These are phyloP conservation scores for Lactarius quietus DNA, from an alignment of 768 basidiomycete genomes.

Conservation along the genomic window DNA sequence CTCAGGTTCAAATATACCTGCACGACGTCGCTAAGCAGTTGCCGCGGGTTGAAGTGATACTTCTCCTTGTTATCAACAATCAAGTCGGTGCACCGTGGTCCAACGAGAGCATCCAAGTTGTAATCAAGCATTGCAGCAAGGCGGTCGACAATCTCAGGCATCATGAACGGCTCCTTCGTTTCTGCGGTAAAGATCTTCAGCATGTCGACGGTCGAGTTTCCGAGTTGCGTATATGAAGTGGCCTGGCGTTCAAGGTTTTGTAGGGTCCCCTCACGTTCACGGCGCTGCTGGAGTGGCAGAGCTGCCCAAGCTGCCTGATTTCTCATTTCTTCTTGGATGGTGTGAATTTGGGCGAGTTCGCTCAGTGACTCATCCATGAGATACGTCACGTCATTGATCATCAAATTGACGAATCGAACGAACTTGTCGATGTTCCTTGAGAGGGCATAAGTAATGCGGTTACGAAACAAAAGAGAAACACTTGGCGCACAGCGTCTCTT, in stretches of 20 bases:
- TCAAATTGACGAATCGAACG: constrained; percentile 91
- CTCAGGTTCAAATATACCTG: constrained; percentile 90
- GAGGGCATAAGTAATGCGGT: background rate
- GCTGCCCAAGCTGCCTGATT: constrained; percentile 67
- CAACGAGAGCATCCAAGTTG: constrained; percentile 85
- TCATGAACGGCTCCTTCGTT: constrained; percentile 90
- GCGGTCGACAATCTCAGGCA: constrained; percentile 92
- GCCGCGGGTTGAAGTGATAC: constrained; percentile 82
- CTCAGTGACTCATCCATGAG: constrained; percentile 94
- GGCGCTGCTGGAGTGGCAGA: constrained; percentile 63
- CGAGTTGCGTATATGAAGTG: constrained; percentile 81
- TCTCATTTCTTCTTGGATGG: constrained; percentile 82
- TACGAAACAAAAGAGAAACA: constrained; percentile 17
- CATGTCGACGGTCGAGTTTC: constrained; percentile 84
- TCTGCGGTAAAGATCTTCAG: constrained; percentile 91
- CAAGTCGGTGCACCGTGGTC: constrained; percentile 83
- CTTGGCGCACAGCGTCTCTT: constrained; percentile 63
- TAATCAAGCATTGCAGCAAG: constrained; percentile 97
- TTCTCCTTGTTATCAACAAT: constrained; percentile 84
- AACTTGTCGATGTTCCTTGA: constrained; percentile 86
- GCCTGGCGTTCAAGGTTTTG: constrained; percentile 82
- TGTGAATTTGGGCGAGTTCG: constrained; percentile 84
- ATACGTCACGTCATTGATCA: constrained; percentile 99
- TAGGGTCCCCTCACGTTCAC: constrained; percentile 77
- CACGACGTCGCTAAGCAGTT: constrained; percentile 79